Evolutionary conservation across 1,139 yeast genomes (phyloP), one percentile per base, ranked within the genome.

Genomic region (Debaryomyces singareniensis): DNA sequence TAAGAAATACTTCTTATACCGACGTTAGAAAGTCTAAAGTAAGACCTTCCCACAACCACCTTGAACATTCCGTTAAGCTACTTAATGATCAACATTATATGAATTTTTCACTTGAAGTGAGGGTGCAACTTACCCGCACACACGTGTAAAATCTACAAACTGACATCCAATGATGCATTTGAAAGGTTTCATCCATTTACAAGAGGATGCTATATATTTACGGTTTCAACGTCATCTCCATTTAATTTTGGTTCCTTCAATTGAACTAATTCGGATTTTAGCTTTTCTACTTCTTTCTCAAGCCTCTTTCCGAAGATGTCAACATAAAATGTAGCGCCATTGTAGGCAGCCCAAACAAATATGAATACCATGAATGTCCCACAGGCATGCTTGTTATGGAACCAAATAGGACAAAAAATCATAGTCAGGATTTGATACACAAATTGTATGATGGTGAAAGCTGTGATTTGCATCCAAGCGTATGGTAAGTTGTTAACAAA

Each of bases 241-340:
- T 7, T n/a, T 18, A 7, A n/a, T 7, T 18, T 77, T 76, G 46
- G 53, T 32, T 58, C 53, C 47, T 76, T 81, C 38, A 79, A 54
- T 16, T 65, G 69, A 10, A 63, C 68, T 16, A 91, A 74, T 49
- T 89, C 96, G 15, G 56, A 55, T 51, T 78, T 83, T 45, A 91
- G 64, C 47, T 73, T 72, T 20, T 65, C 60, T 24, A 89, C 85
- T 51, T 91, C 96, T 46, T 81, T 85, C 48, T 79, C 95, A 55
- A 83, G 78, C 46, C 86, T 69, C 49, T 80, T 83, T 35, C 95
- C 96, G 57, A 89, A 91, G 26, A 82, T 81, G 49, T 91, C 97
- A 35, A 91, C 71, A 51, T 91, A 91, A 51, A 85, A 91, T 1
- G 95, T 85, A 2, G 97, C 97, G 20, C 98, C 98, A 44, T 91